Percentiles rank a stretch among this genome's conserved stretches.
Conservation (phyloP, 805 yeast species). For the Barnettozyma siamensis region DNA sequence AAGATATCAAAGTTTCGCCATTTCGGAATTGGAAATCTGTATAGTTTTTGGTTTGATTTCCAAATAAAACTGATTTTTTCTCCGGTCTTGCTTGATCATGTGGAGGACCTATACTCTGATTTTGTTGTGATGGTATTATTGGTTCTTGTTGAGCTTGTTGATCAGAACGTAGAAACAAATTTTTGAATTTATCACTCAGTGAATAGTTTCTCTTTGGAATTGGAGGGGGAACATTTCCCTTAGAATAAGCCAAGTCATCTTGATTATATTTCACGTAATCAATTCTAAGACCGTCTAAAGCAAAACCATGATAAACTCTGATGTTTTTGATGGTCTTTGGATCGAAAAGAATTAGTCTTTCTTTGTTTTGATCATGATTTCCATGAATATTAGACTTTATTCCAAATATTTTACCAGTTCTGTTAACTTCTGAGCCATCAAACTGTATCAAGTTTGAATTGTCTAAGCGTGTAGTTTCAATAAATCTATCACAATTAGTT, state of each 20-base stretch:
- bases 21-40: conserved; percentile 48
- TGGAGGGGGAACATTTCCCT: conserved; percentile 31
- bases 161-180: conserved; percentile 8
- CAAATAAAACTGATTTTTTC: conserved; percentile 32
- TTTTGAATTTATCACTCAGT: conserved; percentile 20
- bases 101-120: background rate
- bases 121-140: background rate
- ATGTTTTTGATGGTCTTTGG: conserved; percentile 41
- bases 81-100: background rate
- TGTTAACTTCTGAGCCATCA: conserved; percentile 27
- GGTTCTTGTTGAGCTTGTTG: background rate
- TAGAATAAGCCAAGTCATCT: conserved; percentile 10
- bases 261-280: conserved; percentile 10
- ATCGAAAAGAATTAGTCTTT: conserved; percentile 30
- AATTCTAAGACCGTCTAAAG: conserved; percentile 77
- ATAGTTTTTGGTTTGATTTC: conserved; percentile 46
- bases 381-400: conserved; percentile 34
- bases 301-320: conserved; percentile 66
- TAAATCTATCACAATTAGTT: conserved; percentile 46
- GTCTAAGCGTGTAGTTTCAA: conserved; percentile 24
- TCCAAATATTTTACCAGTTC: conserved; percentile 31
- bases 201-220: conserved; percentile 44
- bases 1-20: conserved; percentile 56
- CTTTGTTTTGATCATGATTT: conserved; percentile 19
- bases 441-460: conserved; percentile 13